phyloP scores from a whole-genome alignment of 371 early-diverging fungal genomes.

The Mucor lusitanicus region DNA sequence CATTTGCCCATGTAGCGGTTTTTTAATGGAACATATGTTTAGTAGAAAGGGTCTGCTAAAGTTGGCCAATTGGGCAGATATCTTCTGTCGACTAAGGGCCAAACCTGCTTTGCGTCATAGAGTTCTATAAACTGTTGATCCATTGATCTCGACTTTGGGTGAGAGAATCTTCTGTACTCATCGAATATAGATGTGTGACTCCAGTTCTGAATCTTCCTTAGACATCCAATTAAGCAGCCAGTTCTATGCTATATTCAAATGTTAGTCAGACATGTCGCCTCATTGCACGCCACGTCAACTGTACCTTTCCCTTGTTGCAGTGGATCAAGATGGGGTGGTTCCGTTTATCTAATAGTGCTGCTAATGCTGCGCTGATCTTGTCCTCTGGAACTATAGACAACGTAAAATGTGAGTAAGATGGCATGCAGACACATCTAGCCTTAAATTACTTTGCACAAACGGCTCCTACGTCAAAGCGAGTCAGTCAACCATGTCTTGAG shows the following conservation, averaged over 20 bases:
- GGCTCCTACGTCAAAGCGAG: constrained; percentile 72
- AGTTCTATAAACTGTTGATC: constrained; percentile 98
- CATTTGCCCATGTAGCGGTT: constrained; percentile 7
- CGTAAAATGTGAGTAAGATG: neutral
- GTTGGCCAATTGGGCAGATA: constrained; percentile 83
- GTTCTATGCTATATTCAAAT: constrained; percentile 77
- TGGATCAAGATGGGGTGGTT: constrained; percentile 95
- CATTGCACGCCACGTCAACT: neutral
- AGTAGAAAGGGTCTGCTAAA: constrained; percentile 34
- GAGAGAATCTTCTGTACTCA: constrained; percentile 92
- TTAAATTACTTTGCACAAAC: constrained; percentile 87
- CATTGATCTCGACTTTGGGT: constrained; percentile 93
- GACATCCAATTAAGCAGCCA: constrained; percentile 93
- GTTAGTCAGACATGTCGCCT: neutral
- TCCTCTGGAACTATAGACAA: constrained; percentile 79
- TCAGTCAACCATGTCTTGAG: neutral
- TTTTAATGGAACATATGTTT: constrained; percentile 3
- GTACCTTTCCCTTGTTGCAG: constrained; percentile 96
- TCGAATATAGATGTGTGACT: constrained; percentile 94
- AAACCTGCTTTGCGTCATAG: constrained; percentile 84
- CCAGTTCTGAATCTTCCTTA: constrained; percentile 94
- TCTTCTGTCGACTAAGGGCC: constrained; percentile 65
- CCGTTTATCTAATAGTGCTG: constrained; percentile 79
- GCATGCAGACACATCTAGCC: neutral
- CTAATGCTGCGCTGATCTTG: constrained; percentile 85